Base-by-base conservation (phyloP, 2,329 filamentous ascomycete species). In the Hortaea sp. region DNA sequence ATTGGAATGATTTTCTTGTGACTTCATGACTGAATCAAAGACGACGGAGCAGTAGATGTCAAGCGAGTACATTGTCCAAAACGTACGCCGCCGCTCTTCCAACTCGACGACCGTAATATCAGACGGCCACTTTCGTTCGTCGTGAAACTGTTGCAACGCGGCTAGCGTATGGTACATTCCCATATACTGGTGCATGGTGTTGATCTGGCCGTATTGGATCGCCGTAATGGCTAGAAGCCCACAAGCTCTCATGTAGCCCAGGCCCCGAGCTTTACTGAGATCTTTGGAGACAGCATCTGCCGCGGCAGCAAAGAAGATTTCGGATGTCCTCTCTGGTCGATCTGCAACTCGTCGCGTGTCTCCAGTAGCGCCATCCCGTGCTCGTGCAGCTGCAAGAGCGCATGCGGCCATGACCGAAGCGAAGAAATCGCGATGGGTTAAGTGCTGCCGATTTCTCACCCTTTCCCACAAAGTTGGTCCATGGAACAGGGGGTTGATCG, bases 61-160 rank as follows among this genome's bases (percentile, higher is more conserved):
- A 1, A 79, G 60, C 6, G 71, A 75, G 54, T 79, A 79, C 46
- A 75, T 76, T 34, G 74, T 74, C 76, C 76, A 79, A 53, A 74
- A 73, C 52, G 75, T 53, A 52, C 70, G 60, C 48, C 73, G 64
- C 35, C 72, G 63, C 56, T 74, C 69, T 53, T 77, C 73, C 11
- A 57, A 62, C 53, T 77, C 74, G 6, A 74, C 63, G 4, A 65
- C 54, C 7, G 63, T 63, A 6, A 76, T 61, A 9, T 64, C 60
- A 4, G 61, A 59, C 0, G 74, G 74, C 76, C 76, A 79, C 9
- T 70, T 65, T 5, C 64, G 60, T 53, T 79, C 76, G 52, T 78
- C 73, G 51, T 77, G 72, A n/a, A 76, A 65, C 2, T 65, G 61
- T 48, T 74, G 66, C 54, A 76, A 70, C 5, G 67, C 67, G 5